Evolutionary conservation across 805 yeast species (phyloP).

Genomic region (Candida adriatica): DNA sequence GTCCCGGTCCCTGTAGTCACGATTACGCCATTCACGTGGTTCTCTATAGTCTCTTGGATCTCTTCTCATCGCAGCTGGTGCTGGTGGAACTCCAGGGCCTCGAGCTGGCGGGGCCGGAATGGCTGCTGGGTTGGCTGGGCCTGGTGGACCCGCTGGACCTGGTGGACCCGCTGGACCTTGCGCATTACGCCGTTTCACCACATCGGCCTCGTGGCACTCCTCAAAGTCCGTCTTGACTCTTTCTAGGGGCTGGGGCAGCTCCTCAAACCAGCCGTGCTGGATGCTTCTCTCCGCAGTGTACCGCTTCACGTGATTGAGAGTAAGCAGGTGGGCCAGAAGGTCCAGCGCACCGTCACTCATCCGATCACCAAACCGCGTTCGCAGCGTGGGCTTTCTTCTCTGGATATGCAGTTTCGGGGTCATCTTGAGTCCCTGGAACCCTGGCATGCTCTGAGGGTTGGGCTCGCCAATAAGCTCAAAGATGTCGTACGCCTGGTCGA

Average conservation of each 20-base stretch:
- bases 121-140: background rate
- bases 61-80: too few relatives aligned
- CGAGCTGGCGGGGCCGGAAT: too few relatives aligned
- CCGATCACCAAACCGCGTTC: slow-evolving; percentile 37
- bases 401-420: slow-evolving; percentile 4
- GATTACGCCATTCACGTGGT: too few relatives aligned
- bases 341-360: slow-evolving; percentile 39
- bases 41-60: too few relatives aligned
- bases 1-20: too few relatives aligned
- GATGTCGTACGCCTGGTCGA: slow-evolving; percentile 79
- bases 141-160: background rate
- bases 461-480: slow-evolving; percentile 85
- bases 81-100: too few relatives aligned
- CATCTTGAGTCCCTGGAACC: slow-evolving; percentile 23
- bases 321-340: slow-evolving; percentile 54
- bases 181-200: slow-evolving; percentile 28
- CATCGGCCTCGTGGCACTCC: slow-evolving; percentile 87
- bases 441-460: slow-evolving; percentile 33
- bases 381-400: slow-evolving; percentile 32
- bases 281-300: slow-evolving; percentile 77
- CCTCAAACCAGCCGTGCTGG: slow-evolving; percentile 55
- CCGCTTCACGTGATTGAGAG: slow-evolving; percentile 65
- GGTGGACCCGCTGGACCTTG: background rate
- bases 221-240: slow-evolving; percentile 48
- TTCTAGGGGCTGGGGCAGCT: slow-evolving; percentile 58